phyloP scores from a whole-genome alignment of 208 protist genomes.

The Trypanosomatidae sp. region DNA sequence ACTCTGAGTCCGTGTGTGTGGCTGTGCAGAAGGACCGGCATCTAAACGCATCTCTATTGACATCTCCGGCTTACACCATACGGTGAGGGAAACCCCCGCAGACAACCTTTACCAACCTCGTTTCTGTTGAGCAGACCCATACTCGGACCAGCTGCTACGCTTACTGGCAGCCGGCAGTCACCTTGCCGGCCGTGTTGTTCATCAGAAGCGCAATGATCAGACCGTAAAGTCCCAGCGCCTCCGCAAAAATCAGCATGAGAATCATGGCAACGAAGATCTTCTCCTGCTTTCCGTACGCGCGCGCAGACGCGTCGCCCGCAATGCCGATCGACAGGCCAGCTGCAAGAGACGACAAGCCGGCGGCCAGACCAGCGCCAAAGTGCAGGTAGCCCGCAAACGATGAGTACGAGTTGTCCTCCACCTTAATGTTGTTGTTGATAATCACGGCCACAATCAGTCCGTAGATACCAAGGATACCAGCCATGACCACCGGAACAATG shows the following conservation, averaged over 20 bases:
- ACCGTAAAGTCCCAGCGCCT: conserved; percentile 98
- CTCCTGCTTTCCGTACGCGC: conserved; percentile 94
- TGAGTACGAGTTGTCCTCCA: conserved; percentile 64
- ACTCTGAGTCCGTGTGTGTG: not conserved
- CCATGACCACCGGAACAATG: conserved; percentile 93
- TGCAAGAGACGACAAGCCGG: conserved; percentile 95
- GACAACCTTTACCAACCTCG: not conserved
- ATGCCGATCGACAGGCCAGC: conserved; percentile 99
- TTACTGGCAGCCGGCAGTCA: conserved; percentile 17
- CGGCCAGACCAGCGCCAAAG: conserved; percentile 92
- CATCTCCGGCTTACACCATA: not conserved
- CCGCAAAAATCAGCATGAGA: conserved; percentile 99
- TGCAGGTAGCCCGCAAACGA: conserved; percentile 82
- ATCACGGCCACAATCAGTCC: conserved; percentile 99
- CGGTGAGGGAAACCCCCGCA: not conserved
- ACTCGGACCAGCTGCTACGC: not conserved
- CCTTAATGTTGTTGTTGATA: conserved; percentile 91
- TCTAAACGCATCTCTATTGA: not conserved
- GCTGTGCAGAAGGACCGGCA: not conserved
- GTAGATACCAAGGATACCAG: conserved; percentile 99
- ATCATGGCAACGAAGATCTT: conserved; percentile 99
- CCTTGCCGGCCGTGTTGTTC: conserved; percentile 89
- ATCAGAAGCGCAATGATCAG: conserved; percentile 98
- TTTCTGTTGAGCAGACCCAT: not conserved
- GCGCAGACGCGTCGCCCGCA: conserved; percentile 96